phyloP scores from a whole-genome alignment of 2,329 filamentous ascomycete species.

The Phialophora verrucosa region DNA sequence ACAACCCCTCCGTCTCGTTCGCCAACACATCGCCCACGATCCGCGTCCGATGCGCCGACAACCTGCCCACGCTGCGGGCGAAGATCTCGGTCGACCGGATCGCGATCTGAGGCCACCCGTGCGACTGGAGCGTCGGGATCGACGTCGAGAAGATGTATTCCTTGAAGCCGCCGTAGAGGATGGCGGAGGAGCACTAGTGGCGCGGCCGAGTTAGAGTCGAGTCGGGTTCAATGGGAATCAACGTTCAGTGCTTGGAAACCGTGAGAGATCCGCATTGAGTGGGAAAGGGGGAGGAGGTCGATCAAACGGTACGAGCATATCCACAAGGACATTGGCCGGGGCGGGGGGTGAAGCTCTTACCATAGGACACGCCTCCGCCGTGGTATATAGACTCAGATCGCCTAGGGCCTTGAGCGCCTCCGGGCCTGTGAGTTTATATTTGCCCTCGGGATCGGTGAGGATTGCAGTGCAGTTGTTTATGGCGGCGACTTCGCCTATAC shows the following conservation, averaged over 20 bases:
- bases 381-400: slow-evolving; percentile 60
- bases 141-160: slow-evolving; percentile 63
- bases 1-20: slow-evolving; percentile 61
- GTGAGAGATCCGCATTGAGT: no score
- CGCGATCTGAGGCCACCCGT: slow-evolving; percentile 60
- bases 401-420: slow-evolving; percentile 55
- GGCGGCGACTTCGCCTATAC: slow-evolving; percentile 59
- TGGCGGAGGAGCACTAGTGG: slow-evolving; percentile 59
- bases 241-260: no score
- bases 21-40: slow-evolving; percentile 55
- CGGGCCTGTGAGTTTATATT: slow-evolving; percentile 50
- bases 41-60: slow-evolving; percentile 44
- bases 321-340: neutral
- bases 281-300: neutral
- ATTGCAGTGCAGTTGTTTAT: slow-evolving; percentile 61
- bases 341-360: slow-evolving; percentile 28
- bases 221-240: no score
- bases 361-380: slow-evolving; percentile 64
- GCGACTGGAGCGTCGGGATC: slow-evolving; percentile 53
- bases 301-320: neutral
- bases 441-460: slow-evolving; percentile 50
- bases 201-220: neutral
- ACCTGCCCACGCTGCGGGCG: slow-evolving; percentile 40
- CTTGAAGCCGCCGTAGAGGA: slow-evolving; percentile 61
- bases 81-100: slow-evolving; percentile 57